A percentile compares a stretch with the other conserved stretches of the same genome.
phyloP scores from a whole-genome alignment of 2,329 filamentous ascomycete genomes.

The Alternaria panax region DNA sequence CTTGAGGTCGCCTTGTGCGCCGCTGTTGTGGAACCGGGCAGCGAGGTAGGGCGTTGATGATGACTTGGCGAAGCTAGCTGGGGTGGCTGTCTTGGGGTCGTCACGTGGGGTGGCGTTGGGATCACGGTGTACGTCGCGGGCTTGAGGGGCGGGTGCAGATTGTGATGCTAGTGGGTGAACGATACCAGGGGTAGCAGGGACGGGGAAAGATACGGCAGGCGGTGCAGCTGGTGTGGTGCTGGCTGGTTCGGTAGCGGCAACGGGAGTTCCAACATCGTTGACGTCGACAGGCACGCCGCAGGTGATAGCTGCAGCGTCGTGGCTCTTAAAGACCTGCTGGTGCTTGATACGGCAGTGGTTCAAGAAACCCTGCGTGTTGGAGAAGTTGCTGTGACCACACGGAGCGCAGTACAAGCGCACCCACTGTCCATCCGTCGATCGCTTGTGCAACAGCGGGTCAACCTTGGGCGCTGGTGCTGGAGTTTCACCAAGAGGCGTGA shows the following conservation, averaged over 20 bases:
- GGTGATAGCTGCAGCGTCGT: conserved; percentile 89
- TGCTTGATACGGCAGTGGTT: conserved; percentile 98
- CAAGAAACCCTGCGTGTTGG: conserved; percentile 97
- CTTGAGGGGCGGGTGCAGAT: conserved; percentile 32
- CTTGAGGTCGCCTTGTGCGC: conserved; percentile 51
- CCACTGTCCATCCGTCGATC: conserved; percentile 79
- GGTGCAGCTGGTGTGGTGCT: conserved; percentile 36
- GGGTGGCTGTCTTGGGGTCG: conserved; percentile 18
- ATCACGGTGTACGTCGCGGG: conserved; percentile 44
- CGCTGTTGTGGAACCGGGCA: conserved; percentile 50
- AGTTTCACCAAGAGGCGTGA: conserved; percentile 52
- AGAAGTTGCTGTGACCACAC: conserved; percentile 90
- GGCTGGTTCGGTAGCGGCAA: conserved; percentile 43
- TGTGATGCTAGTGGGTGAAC: conserved; percentile 48
- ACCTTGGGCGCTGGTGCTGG: conserved; percentile 66
- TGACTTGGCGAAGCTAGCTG: conserved; percentile 47
- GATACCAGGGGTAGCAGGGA: conserved; percentile 39
- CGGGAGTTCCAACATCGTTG: conserved; percentile 58
- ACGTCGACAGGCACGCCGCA: conserved; percentile 84
- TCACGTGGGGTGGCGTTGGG: conserved; percentile 30
- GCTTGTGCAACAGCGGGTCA: conserved; percentile 83
- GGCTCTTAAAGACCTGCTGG: conserved; percentile 90
- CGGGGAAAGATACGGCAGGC: conserved; percentile 41
- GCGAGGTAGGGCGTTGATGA: conserved; percentile 53
- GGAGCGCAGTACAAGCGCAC: conserved; percentile 90